These are phyloP conservation scores for Hymenoscyphus fructigenus DNA, from an alignment of 2,329 filamentous ascomycete genomes.

Conservation along the genomic window DNA sequence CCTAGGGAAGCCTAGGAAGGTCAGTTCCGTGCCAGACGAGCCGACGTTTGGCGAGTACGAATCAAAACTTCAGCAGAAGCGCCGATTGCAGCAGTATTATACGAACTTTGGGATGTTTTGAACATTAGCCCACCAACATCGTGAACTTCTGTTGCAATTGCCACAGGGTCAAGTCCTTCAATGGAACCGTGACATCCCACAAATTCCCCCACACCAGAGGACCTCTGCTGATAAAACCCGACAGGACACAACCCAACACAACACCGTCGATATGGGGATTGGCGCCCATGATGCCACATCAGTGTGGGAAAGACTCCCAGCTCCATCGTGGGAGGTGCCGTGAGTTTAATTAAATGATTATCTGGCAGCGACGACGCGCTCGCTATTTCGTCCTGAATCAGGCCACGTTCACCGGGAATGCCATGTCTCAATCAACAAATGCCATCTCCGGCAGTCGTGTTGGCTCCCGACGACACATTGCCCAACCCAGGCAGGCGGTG, in stretches of 20 bases:
- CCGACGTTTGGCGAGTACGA: background rate
- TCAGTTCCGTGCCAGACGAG: background rate
- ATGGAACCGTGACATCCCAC: background rate
- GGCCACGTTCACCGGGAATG: background rate
- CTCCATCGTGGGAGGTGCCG: background rate
- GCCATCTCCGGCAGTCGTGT: background rate
- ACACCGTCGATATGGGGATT: background rate
- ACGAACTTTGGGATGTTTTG: background rate
- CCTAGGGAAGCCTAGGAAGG: background rate
- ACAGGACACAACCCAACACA: too few relatives aligned
- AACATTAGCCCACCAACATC: background rate
- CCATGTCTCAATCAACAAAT: background rate
- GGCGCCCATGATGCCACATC: background rate
- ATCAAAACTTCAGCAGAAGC: background rate
- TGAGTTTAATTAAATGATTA: background rate
- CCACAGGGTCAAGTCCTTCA: background rate
- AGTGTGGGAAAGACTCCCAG: background rate
- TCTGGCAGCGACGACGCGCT: background rate
- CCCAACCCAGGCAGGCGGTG: background rate
- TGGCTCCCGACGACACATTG: too few relatives aligned
- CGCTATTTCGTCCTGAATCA: background rate
- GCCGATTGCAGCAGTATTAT: background rate
- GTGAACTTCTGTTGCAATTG: background rate
- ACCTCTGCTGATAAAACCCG: too few relatives aligned
- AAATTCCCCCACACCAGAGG: background rate